phyloP scores from a whole-genome alignment of 768 basidiomycete genomes.

The Kwoniella shandongensis region DNA sequence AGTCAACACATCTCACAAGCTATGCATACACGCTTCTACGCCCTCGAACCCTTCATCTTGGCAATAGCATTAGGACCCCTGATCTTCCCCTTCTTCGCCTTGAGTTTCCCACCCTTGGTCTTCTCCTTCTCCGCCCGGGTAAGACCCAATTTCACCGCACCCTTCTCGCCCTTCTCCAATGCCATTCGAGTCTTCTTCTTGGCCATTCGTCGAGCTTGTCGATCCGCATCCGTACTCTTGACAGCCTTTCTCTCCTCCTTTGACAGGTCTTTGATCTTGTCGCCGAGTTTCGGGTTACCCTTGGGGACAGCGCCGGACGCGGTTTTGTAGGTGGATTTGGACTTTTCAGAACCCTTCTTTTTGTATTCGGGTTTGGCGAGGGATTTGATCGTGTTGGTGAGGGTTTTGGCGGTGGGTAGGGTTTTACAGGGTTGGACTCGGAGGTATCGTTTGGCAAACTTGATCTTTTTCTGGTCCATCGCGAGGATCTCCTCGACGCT shows the following conservation, averaged over 20 bases:
- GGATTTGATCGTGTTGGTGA: slow-evolving; percentile 29
- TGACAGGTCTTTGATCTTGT: slow-evolving; percentile 70
- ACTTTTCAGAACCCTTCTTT: slow-evolving; percentile 18
- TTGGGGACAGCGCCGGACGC: slow-evolving; percentile 59
- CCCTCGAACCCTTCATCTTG: slow-evolving; percentile 53
- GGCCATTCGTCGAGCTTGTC: slow-evolving; percentile 76
- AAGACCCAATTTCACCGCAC: slow-evolving; percentile 49
- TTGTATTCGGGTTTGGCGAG: slow-evolving; percentile 20
- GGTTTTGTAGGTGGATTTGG: slow-evolving; percentile 7
- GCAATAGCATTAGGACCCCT: slow-evolving; percentile 48
- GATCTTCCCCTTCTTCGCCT: slow-evolving; percentile 53
- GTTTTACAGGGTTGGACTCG: slow-evolving; percentile 89
- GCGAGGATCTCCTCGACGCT: slow-evolving; percentile 92
- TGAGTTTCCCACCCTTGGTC: slow-evolving; percentile 35
- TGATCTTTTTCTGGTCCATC: slow-evolving; percentile 71
- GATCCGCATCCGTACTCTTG: slow-evolving; percentile 76
- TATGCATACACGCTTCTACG: slow-evolving; percentile 10
- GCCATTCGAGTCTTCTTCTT: slow-evolving; percentile 73
- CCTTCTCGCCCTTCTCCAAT: slow-evolving; percentile 41
- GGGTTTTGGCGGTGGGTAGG: slow-evolving; percentile 53
- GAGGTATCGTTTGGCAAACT: slow-evolving; percentile 88
- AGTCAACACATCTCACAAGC: too few relatives aligned
- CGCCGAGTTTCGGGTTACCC: slow-evolving; percentile 79
- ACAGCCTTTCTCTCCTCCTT: slow-evolving; percentile 82
- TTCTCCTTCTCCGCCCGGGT: slow-evolving; percentile 32